Evolutionary conservation across 2,329 filamentous ascomycete species (phyloP), one percentile per base, ranked within the genome.

Genomic region (Escovopsis sp.): DNA sequence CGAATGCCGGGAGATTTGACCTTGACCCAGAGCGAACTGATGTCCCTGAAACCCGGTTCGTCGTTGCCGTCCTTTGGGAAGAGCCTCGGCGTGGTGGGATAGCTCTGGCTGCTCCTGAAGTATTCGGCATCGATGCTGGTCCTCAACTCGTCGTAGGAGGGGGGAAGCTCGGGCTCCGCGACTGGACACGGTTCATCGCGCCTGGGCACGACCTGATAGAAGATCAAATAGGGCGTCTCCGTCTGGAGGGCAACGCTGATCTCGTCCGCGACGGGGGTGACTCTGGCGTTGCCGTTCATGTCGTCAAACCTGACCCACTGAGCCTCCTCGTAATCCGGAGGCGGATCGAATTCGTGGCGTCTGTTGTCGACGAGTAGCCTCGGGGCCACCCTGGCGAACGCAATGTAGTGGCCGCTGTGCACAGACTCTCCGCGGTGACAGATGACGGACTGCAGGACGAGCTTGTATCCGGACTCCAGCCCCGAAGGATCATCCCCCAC

Each of bases 231-330:
- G 0, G 91, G 89, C 59, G 86, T 93, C 59, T 95, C 88, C n/a
- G 82, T 73, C 50, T 77, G 81, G 40, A 96, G 64, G 0, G 85
- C 81, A 50, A 81, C 65, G 47, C 84, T 80, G 51, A 80, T 75
- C 48, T 95, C 82, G 53, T 93, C 77, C 15, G 15, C 15, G 39
- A 95, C 79, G 43, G 82, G 72, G 0, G 70, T 72, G 3, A 96
- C 82, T 26, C 89, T 76, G 43, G 79, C 71, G 33, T 73, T 67
- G 1, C 76, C 66, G 26, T 62, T 56, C n/a, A 96, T 67, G 57
- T 98, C 91, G 56, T 98, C 91, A 53, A 94, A 95, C 33, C 80
- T 82, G 58, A 94, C 78, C 91, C 91, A 98, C 48, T 80, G 76
- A 11, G 82, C 77, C 47, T 82, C 75, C 45, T 80, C 69, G 51